phyloP scores from a whole-genome alignment of 257 asterid species.

The Euphrasia confusa region DNA sequence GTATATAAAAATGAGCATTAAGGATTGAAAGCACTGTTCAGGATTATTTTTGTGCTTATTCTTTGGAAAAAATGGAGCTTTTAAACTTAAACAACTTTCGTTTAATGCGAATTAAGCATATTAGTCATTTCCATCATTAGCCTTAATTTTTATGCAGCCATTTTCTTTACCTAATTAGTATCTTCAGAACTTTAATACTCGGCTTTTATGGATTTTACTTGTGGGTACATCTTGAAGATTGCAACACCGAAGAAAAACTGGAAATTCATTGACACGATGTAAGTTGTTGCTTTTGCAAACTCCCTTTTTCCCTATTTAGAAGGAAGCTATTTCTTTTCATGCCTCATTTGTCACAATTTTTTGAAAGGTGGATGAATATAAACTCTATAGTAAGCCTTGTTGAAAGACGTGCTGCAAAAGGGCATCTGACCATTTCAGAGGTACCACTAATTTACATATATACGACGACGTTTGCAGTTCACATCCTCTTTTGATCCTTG shows the following conservation, averaged over 20 bases:
- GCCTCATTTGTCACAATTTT: slow-evolving; percentile 21
- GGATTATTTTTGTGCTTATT: neutral
- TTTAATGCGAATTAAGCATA: neutral
- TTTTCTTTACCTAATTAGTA: slow-evolving; percentile 5
- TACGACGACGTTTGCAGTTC: slow-evolving; percentile 4
- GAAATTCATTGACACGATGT: slow-evolving; percentile 56
- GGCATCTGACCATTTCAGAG: slow-evolving; percentile 44
- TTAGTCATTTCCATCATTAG: neutral
- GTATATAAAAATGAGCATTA: slow-evolving; percentile 10
- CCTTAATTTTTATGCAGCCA: neutral
- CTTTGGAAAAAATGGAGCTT: slow-evolving; percentile 1
- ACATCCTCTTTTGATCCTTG: slow-evolving; percentile 8
- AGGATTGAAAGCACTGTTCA: neutral
- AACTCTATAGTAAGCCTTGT: slow-evolving; percentile 42
- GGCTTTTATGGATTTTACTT: slow-evolving; percentile 24
- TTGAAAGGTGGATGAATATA: slow-evolving; percentile 76
- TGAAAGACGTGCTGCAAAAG: slow-evolving; percentile 33
- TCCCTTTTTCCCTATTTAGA: slow-evolving; percentile 18
- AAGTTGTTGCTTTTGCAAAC: slow-evolving; percentile 36
- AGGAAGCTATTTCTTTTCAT: slow-evolving; percentile 23
- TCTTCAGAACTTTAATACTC: slow-evolving; percentile 20
- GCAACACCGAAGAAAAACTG: slow-evolving; percentile 40
- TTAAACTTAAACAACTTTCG: neutral
- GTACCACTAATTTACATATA: slow-evolving; percentile 29
- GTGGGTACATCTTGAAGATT: slow-evolving; percentile 36